Conservation (phyloP, 805 yeast species). For the Metschnikowia koreensis region DNA sequence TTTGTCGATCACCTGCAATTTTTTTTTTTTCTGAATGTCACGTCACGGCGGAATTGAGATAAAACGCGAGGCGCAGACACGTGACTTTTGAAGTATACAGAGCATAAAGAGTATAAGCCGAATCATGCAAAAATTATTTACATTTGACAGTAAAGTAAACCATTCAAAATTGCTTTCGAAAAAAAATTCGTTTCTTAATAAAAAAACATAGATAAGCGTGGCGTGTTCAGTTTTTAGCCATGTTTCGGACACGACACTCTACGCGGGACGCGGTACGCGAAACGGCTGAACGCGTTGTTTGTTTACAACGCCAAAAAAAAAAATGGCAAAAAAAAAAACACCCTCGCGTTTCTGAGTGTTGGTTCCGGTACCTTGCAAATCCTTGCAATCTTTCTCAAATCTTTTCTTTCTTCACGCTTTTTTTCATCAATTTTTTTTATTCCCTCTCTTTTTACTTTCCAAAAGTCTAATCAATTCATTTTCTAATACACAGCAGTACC, state of each 20-base stretch:
- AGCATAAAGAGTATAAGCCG: too few species aligned
- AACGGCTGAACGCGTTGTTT: conserved; percentile 11
- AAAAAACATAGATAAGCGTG: too few species aligned
- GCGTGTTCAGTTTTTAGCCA: background rate
- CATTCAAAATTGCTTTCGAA: too few species aligned
- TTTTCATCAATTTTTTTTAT: background rate
- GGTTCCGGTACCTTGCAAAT: background rate
- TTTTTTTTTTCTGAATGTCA: too few species aligned
- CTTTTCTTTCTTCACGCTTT: background rate
- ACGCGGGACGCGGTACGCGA: background rate
- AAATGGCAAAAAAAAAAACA: background rate
- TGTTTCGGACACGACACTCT: background rate
- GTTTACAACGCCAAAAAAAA: conserved; percentile 5
- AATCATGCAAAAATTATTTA: too few species aligned
- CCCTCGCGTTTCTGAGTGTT: conserved; percentile 1
- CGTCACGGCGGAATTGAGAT: too few species aligned
- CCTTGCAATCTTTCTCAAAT: background rate
- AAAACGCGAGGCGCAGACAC: too few species aligned
- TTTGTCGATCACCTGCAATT: too few species aligned
- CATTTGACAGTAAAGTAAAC: too few species aligned
- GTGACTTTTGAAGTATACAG: too few species aligned
- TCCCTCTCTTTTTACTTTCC: background rate
- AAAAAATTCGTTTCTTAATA: too few species aligned
- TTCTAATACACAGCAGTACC: background rate
- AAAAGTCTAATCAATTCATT: background rate